Conservation (phyloP, 1,284 basidiomycete genomes). For the Phylloporus sp. region DNA sequence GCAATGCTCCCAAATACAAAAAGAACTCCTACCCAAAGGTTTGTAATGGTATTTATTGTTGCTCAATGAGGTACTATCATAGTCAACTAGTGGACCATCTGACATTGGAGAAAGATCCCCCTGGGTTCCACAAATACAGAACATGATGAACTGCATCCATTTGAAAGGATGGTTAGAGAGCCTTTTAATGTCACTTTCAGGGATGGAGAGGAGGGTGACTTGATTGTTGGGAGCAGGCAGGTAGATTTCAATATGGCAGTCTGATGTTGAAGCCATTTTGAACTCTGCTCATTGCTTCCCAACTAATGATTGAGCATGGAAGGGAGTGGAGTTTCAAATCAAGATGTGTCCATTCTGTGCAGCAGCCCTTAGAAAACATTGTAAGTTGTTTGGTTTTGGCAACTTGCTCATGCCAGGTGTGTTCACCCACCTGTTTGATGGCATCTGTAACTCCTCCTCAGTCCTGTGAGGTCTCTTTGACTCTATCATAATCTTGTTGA, state of each 20-base stretch:
- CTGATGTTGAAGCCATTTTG: too few species aligned
- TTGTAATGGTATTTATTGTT: too few species aligned
- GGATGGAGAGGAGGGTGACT: not conserved
- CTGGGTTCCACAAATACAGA: not conserved
- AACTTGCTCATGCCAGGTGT: slow-evolving; percentile 64
- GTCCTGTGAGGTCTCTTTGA: slow-evolving; percentile 75
- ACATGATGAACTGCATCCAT: not conserved
- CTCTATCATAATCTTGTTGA: slow-evolving; percentile 79
- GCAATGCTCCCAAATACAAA: too few species aligned
- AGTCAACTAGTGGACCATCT: not conserved
- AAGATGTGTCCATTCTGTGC: too few species aligned
- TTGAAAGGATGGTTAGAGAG: not conserved
- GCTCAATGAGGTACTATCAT: not conserved
- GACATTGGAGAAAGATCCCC: not conserved
- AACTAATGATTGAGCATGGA: too few species aligned
- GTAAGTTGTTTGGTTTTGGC: slow-evolving; percentile 74
- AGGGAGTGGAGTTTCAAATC: too few species aligned
- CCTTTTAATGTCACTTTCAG: not conserved
- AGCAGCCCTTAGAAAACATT: too few species aligned
- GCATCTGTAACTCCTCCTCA: slow-evolving; percentile 56
- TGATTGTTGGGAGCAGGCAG: not conserved
- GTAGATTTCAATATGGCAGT: too few species aligned
- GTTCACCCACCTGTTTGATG: slow-evolving; percentile 72
- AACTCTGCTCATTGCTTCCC: too few species aligned
- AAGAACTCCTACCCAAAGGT: too few species aligned